Base-by-base conservation (phyloP, 768 basidiomycete species). In the Leccinum incarnatum region DNA sequence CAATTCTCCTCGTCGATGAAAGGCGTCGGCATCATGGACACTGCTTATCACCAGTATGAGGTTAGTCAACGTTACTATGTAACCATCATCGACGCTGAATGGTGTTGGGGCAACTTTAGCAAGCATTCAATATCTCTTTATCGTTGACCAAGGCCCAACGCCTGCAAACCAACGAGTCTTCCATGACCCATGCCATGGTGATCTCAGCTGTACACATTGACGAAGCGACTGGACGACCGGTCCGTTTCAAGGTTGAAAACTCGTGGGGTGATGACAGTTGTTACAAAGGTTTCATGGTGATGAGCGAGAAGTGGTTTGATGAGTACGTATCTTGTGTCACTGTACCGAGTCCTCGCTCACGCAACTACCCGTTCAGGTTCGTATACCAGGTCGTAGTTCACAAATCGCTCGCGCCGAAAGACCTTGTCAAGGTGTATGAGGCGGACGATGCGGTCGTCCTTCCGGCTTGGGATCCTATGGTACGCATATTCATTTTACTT, bases 201-300 rank as follows among this genome's bases (percentile, higher is more conserved):
- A 95, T 98, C 71, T 87, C 90, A 17, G 95, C 84, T 17, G 95
- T 95, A 17, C 95, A 98, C 69, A 77, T 97, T 51, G 94, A 95
- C 67, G 73, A 77, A 12, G 75, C 71, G 55, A 69, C 72, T 2
- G 93, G 92, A 54, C 84, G 82, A 57, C 88, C 94, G 0, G 74
- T 95, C 19, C 83, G 93, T n/a, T 98, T 93, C 82, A 93, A 93
- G 75, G 92, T 98, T 19, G 96, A 98, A 80, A 98, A 98, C 77
- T 90, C 88, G 3, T 98, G 96, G 96, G 91, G 92, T 15, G 85
- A 86, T 27, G 75, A 76, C 0, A 81, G 79, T 0, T 89, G 94
- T 25, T 79, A 93, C 64, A 87, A 93, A 65, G 95, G 95, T 6
- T 95, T 86, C 75, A 93, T 90, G 75, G 84, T 96, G 66, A 95